Evolutionary conservation across 164 flowering plant genomes (phyloP), one percentile per base, ranked within the genome.

Genomic region (Nymphaea colorata): DNA sequence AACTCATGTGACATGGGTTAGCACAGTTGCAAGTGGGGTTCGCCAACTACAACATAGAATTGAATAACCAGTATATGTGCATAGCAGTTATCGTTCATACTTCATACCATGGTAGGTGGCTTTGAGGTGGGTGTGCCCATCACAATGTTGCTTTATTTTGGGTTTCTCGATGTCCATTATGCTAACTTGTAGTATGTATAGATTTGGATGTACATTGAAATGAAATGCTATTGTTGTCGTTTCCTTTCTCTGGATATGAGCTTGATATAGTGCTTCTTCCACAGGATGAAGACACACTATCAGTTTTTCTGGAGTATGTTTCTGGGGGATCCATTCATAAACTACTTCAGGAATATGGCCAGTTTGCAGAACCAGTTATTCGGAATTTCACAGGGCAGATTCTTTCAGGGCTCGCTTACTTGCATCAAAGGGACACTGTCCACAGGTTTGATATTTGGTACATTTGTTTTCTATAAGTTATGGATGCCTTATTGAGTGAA

Each of bases 281-380:
- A 36, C 86, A 89, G 96, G 83, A 74, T 6, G 91, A 77, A 62
- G 87, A 84, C 61, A 79, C 76, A 62, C 78, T 87, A 3, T 87
- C 80, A 36, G 81, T 89, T 65, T 89, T 82, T 68, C 71, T 89
- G 71, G 93, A 89, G 81, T 89, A 78, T 76, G 88, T 87, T 3
- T 83, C 96, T 17, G 96, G 96, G 62, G 96, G 96, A 15, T 89
- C 93, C 36, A 86, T 89, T 60, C 75, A 85, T 73, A 89, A 87
- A 77, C 72, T 89, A 62, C 91, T 87, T 67, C 91, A 82, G 73
- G 93, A 89, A 14, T 87, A 87, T 75, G 93, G 96, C 1, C 82
- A 75, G 42, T 79, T 90, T 65, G 81, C 78, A 36, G 96, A 87
- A 75, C 66, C 71, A 41, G 91, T 82, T 59, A 84, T 90, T 64